Base-by-base conservation (phyloP, 192 early-diverging fungal species). In the Backusella luteola region DNA sequence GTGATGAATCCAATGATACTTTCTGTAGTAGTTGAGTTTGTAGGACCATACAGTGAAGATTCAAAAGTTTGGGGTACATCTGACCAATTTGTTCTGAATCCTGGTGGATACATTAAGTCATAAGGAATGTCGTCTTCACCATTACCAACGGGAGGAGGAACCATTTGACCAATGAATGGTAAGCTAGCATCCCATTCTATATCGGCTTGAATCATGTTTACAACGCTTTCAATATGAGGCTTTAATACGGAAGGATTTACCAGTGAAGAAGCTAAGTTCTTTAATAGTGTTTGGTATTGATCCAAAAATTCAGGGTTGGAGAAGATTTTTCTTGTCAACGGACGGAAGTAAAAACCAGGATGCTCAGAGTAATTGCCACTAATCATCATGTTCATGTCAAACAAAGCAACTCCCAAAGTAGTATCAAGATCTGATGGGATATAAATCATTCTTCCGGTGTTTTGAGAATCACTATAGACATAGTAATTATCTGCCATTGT, bases 351-450 rank as follows among this genome's bases (percentile, higher is more conserved):
- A 34, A 73, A 73, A 15, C 73, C 73, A 35, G 73, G 73, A 32
- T 63, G 56, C 19, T 73, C 56, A 11, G 52, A 46, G 53, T 73
- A 73, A 73, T 73, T 66, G 11, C 73, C 73, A 12, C 34, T 73
- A 12, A 15, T 35, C 73, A 73, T 63, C 29, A 46, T 11, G 1
- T 71, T 32, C 15, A 46, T 46, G 5, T 46, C 41, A 42, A 71
- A 71, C 17, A 46, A 46, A 46, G 41, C 38, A 32, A 46, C 41
- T 44, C 73, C 73, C 21, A 73, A n/a, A 26, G 56, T 39, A 56
- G 36, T 63, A 34, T 73, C 73, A 12, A 73, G 19, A 66, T 73
- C 73, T 26, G 73, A 41, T 12, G 53, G 41, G 9, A 73, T n/a
- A 34, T 38, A 73, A 11, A 73, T 36, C n/a, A 63, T 38, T 59